Base-by-base conservation (phyloP, 2,329 filamentous ascomycete genomes). In the Venturia nashicola region DNA sequence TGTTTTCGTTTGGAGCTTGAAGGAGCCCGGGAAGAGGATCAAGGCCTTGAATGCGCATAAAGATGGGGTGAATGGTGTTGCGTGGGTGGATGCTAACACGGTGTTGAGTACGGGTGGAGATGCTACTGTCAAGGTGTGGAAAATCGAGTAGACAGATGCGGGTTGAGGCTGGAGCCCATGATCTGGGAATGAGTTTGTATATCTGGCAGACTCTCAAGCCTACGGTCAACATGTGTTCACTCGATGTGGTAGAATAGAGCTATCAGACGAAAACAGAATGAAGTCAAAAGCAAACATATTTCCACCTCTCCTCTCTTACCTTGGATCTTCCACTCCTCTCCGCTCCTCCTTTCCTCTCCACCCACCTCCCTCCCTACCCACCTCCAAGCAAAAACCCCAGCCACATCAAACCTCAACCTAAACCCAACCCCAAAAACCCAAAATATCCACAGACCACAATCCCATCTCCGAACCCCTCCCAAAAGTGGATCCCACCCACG, bases 31-130 rank as follows among this genome's bases (percentile, higher is more conserved):
- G 2, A 89, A 89, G 75, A 83, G 93, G 68, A 83, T 95, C 68
- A 93, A 94, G 78, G 87, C 86, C 16, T 77, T 86, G 27, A 96
- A 96, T 72, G 91, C 93, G 61, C 94, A 99, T 78, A 97, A 97
- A 77, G 94, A 97, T 72, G 94, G 94, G 11, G 91, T 97, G 20
- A 91, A 88, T 68, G 93, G 90, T 18, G 88, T 97, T 18, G 83
- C 83, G 14, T 99, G 93, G 91, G 81, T 90, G 80, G 68, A 69
- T 65, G 80, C 65, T 75, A 68, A 67, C 7, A 90, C 83, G 76
- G 81, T 97, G 61, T 86, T 89, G 11, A 95, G 88, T 69, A 85
- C 85, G 5, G 94, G 94, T 57, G 89, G 87, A 12, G 94, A 99
- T 81, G 93, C 90, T 42, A 87, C 90, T 0, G 83, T 99, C 59